Evolutionary conservation across 371 early-diverging fungal genomes (phyloP), one percentile per base, ranked within the genome.

Genomic region (Rhizopus arrhizus): DNA sequence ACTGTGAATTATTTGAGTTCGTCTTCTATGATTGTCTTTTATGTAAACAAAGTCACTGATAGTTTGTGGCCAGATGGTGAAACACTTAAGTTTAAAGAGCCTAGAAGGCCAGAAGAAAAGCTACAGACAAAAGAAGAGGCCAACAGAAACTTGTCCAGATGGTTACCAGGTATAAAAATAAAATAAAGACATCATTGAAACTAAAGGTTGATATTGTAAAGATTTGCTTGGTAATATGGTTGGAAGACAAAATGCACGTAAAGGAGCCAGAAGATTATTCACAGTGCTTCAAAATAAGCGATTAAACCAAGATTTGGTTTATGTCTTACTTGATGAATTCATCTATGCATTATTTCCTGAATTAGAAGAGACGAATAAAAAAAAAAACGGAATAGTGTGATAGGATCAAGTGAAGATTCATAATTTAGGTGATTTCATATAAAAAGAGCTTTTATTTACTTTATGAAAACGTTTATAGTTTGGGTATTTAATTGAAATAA

Each of bases 151-250:
- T 58, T 92, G 32, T 78, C 81, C 13, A 79, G 77, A 13, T 84
- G 87, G 70, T 64, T 89, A 51, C 86, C 89, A 47, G 88, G 83
- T 83, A 74, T 52, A 48, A 35, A 15, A 32, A 73, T 53, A 48
- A 40, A 29, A 32, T 0, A 38, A 22, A 3, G 12, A 41, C 36
- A 29, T 5, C 10, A 10, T 36, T 32, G 35, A 49, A 38, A 43
- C 13, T 46, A 9, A 12, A n/a, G 33, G 15, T 31, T 15, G 7
- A 36, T 13, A 48, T 70, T 22, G 22, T 38, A 74, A 82, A 59
- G 88, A 91, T 48, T 50, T 89, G 40, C 59, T 94, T 32, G 94
- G 91, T 3, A 84, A 75, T 52, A 85, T 94, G 83, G 92, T 95
- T 1, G 96, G 96, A 4, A 76, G 86, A 50, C 86, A 88, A 58